Evolutionary conservation across 1,284 basidiomycete genomes (phyloP).

Genomic region (Bondarzewia mesenterica): DNA sequence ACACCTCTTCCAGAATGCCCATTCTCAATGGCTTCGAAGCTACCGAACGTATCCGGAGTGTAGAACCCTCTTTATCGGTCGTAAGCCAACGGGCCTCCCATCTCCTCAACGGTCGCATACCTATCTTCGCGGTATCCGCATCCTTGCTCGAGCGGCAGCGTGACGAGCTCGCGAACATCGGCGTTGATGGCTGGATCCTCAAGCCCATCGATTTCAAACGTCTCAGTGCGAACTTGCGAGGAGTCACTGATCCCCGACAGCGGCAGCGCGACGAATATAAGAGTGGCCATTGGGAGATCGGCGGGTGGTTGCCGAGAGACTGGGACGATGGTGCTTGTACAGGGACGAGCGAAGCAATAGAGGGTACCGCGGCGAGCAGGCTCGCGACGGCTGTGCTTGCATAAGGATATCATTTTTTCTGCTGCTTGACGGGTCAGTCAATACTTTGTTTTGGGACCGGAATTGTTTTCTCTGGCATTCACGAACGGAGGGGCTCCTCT

Average conservation of each 20-base stretch:
- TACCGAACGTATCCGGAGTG: conserved; percentile 57
- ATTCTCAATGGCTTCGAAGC: conserved; percentile 75
- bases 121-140: conserved; percentile 81
- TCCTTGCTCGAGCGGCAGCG: conserved; percentile 63
- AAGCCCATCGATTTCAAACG: conserved; percentile 81
- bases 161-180: conserved; percentile 45
- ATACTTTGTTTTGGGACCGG: too few relatives aligned
- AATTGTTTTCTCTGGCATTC: too few relatives aligned
- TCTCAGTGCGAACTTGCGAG: conserved; percentile 50
- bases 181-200: conserved; percentile 84
- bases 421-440: too few relatives aligned
- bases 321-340: background rate
- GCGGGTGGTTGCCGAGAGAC: conserved; percentile 62
- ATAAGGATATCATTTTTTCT: too few relatives aligned
- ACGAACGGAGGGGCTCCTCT: too few relatives aligned
- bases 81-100: conserved; percentile 31
- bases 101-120: conserved; percentile 62
- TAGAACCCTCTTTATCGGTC: conserved; percentile 29
- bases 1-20: conserved; percentile 58
- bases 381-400: too few relatives aligned
- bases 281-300: conserved; percentile 60
- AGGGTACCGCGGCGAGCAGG: background rate
- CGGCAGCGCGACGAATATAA: conserved; percentile 51
- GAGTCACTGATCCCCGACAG: conserved; percentile 47
- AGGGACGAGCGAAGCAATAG: too few relatives aligned